Percentiles rank a stretch among this genome's conserved stretches.
These are phyloP conservation scores for Nemania serpens DNA, from an alignment of 2,329 filamentous ascomycete genomes.

Conservation along the genomic window DNA sequence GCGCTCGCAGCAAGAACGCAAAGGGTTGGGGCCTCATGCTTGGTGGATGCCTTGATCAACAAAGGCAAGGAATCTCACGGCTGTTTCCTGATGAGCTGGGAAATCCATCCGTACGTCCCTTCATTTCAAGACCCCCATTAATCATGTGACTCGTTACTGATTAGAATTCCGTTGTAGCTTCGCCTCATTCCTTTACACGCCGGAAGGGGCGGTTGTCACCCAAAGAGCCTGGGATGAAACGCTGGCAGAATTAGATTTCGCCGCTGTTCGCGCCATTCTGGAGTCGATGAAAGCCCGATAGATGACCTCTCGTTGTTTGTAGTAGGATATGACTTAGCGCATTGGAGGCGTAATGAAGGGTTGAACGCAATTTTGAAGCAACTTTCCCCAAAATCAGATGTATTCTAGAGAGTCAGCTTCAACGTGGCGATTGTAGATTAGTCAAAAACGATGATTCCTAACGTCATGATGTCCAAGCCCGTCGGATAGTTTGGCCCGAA, in stretches of 20 bases:
- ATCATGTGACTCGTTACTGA: background rate
- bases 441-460: too few species aligned
- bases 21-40: constrained; percentile 50
- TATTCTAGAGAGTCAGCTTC: too few species aligned
- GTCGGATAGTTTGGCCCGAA: too few species aligned
- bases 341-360: too few species aligned
- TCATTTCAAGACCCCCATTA: background rate
- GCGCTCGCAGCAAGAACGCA: constrained; percentile 37
- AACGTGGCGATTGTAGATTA: too few species aligned
- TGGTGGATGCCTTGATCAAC: constrained; percentile 51
- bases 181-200: constrained; percentile 15
- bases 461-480: too few species aligned
- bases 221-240: constrained; percentile 28
- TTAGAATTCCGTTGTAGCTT: constrained; percentile 12
- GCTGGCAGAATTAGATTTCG: constrained; percentile 24
- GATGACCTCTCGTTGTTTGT: too few species aligned
- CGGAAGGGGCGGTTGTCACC: constrained; percentile 11
- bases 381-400: too few species aligned
- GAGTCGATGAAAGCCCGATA: constrained; percentile 13
- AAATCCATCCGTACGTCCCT: constrained; percentile 49
- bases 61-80: constrained; percentile 57
- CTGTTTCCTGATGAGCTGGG: constrained; percentile 54
- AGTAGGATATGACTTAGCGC: too few species aligned
- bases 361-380: too few species aligned
- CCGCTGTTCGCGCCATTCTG: constrained; percentile 7